A percentile compares a stretch with the other conserved stretches of the same genome.
phyloP scores from a whole-genome alignment of 768 basidiomycete species.

The Nevesoporus exiguus region DNA sequence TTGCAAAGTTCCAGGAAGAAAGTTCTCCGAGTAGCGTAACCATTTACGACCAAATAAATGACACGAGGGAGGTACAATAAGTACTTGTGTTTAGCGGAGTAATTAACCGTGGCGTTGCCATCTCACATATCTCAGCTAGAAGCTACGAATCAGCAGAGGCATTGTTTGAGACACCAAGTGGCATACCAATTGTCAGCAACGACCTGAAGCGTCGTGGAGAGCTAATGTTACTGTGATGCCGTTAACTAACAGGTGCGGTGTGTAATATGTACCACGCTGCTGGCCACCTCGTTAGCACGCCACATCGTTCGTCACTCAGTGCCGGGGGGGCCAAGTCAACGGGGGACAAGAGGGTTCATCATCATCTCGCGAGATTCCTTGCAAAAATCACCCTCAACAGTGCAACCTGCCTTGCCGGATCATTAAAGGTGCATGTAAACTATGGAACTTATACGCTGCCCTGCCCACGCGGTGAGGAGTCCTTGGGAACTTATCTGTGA shows the following conservation, averaged over 20 bases:
- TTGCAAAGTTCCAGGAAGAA: conserved; percentile 2
- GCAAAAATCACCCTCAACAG: neutral
- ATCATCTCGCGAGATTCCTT: neutral
- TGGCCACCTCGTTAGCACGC: conserved; percentile 6
- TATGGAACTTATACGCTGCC: neutral
- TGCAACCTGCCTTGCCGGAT: neutral
- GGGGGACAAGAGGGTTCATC: neutral
- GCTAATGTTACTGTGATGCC: conserved; percentile 3
- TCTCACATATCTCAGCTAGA: neutral
- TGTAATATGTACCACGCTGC: neutral
- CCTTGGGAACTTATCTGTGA: conserved; percentile 12
- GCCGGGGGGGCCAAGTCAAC: conserved; percentile 12
- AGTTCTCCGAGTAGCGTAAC: conserved; percentile 14
- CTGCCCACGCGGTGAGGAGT: neutral
- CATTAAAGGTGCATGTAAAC: neutral
- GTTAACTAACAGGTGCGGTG: conserved; percentile 1
- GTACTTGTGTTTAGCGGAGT: no score
- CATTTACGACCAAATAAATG: conserved; percentile 7
- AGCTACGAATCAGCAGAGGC: neutral
- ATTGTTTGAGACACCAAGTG: neutral
- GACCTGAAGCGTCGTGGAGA: neutral
- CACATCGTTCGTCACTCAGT: neutral
- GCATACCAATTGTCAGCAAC: neutral
- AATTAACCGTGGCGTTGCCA: neutral
- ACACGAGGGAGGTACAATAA: no score